These are phyloP conservation scores for Colletotrichum falcatum DNA, from an alignment of 2,329 filamentous ascomycete genomes.

Conservation along the genomic window DNA sequence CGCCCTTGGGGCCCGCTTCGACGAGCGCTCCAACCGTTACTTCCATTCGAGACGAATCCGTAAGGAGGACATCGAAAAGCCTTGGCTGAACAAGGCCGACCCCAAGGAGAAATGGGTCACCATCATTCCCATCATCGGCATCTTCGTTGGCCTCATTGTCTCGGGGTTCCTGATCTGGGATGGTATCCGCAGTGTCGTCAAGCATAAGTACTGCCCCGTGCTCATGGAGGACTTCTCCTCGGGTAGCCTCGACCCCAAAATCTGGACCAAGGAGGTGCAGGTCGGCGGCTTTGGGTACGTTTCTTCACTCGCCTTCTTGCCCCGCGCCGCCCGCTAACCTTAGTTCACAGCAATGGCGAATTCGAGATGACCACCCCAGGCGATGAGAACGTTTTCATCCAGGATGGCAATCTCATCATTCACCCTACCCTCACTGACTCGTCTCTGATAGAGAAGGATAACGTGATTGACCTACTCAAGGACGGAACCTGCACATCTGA, in stretches of 20 bases:
- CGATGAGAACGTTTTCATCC: constrained; percentile 80
- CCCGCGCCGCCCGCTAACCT: constrained; percentile 8
- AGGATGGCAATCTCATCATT: constrained; percentile 78
- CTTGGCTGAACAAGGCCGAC: constrained; percentile 80
- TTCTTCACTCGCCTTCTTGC: background rate
- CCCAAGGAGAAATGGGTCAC: constrained; percentile 89
- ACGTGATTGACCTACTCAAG: constrained; percentile 74
- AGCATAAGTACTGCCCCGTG: constrained; percentile 79
- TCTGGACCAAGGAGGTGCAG: constrained; percentile 82
- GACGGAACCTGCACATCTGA: constrained; percentile 77
- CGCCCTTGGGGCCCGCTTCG: constrained; percentile 51
- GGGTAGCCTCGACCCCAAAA: constrained; percentile 65
- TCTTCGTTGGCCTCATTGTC: constrained; percentile 75
- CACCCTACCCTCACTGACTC: constrained; percentile 82
- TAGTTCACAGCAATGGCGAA: constrained; percentile 74
- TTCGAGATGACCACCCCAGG: constrained; percentile 81
- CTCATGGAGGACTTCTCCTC: constrained; percentile 73
- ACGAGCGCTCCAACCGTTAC: constrained; percentile 63
- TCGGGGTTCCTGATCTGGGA: constrained; percentile 81
- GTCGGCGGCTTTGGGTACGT: constrained; percentile 81
- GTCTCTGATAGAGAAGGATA: constrained; percentile 73
- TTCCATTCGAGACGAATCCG: constrained; percentile 80
- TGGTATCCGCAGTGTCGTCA: constrained; percentile 76
- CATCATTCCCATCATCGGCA: constrained; percentile 80
- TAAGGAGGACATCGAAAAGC: constrained; percentile 80